Evolutionary conservation across 73 alveolate species (phyloP).

Genomic region (Tetrahymena thermophila): DNA sequence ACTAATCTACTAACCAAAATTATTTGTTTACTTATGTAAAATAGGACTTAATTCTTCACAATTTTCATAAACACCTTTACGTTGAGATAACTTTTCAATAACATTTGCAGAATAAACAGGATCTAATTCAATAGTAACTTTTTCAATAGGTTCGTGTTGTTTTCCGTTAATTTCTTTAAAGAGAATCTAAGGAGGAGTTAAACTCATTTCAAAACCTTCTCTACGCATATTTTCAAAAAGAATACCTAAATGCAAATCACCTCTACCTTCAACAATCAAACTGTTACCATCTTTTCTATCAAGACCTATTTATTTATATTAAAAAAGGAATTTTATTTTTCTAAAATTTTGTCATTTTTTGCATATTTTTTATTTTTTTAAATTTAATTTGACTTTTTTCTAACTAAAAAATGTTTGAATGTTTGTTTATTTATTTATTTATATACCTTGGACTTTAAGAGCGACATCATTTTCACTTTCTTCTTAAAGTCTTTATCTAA

Average conservation of each 20-base stretch:
- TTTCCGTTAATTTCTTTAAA: slow-evolving; percentile 46
- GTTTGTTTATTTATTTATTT: neutral
- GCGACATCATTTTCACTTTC: slow-evolving; percentile 81
- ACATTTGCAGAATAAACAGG: slow-evolving; percentile 38
- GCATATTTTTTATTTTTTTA: too few species aligned
- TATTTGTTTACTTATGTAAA: neutral
- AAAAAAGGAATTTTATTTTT: too few species aligned
- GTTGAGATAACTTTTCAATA: slow-evolving; percentile 59
- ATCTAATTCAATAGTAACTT: slow-evolving; percentile 60
- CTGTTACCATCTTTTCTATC: slow-evolving; percentile 35
- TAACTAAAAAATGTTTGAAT: too few species aligned
- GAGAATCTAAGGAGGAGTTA: slow-evolving; percentile 72
- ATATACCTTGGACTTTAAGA: slow-evolving; percentile 36
- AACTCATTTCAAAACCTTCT: slow-evolving; percentile 85
- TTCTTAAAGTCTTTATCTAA: slow-evolving; percentile 57
- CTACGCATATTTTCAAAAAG: slow-evolving; percentile 81
- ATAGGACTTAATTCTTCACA: slow-evolving; percentile 31
- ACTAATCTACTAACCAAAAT: slow-evolving; percentile 22
- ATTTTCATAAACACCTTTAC: slow-evolving; percentile 58
- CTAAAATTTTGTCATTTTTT: too few species aligned
- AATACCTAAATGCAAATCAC: slow-evolving; percentile 78
- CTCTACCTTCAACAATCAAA: slow-evolving; percentile 72
- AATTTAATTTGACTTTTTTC: too few species aligned
- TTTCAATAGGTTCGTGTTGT: slow-evolving; percentile 75
- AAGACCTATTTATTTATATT: neutral